phyloP scores from a whole-genome alignment of 2,329 filamentous ascomycete species.

The Stagonosporopsis chrysanthemi region DNA sequence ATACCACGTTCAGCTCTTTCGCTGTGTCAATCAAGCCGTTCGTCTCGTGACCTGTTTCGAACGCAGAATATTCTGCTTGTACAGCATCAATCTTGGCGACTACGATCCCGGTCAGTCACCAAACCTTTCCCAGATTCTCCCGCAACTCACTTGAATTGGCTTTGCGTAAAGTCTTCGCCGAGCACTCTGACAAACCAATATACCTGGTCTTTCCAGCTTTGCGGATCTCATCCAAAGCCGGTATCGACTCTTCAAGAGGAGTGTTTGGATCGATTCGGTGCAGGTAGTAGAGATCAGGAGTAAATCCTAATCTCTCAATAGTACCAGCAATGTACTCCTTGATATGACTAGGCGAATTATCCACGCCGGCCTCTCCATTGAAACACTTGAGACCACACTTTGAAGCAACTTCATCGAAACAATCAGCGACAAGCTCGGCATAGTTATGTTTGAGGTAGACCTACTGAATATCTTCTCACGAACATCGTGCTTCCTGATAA shows the following conservation, averaged over 20 bases:
- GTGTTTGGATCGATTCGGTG: conserved; percentile 51
- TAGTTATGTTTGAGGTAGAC: too few relatives aligned
- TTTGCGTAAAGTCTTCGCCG: conserved; percentile 55
- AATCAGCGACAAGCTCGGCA: too few relatives aligned
- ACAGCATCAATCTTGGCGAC: conserved; percentile 56
- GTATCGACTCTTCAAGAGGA: conserved; percentile 54
- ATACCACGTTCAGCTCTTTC: conserved; percentile 49
- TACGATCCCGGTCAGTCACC: too few relatives aligned
- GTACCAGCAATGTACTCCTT: conserved; percentile 50
- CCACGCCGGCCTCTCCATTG: conserved; percentile 47
- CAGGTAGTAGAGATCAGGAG: conserved; percentile 51
- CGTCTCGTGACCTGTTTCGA: conserved; percentile 54
- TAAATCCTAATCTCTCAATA: conserved; percentile 49
- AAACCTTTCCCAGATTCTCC: too few relatives aligned
- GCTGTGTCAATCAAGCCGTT: conserved; percentile 44
- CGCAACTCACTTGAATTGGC: conserved; percentile 42
- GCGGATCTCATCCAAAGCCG: conserved; percentile 51
- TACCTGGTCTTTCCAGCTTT: conserved; percentile 58
- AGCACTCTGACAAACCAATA: conserved; percentile 57
- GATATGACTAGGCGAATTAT: conserved; percentile 51
- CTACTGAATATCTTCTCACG: conserved; percentile 33
- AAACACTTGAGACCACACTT: conserved; percentile 41
- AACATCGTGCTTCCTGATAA: conserved; percentile 36
- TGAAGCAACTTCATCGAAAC: conserved; percentile 22
- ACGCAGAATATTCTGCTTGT: conserved; percentile 61